Evolutionary conservation across 441 rosid genomes (phyloP), one percentile per base, ranked within the genome.

Genomic region (Aquilaria agallochum): DNA sequence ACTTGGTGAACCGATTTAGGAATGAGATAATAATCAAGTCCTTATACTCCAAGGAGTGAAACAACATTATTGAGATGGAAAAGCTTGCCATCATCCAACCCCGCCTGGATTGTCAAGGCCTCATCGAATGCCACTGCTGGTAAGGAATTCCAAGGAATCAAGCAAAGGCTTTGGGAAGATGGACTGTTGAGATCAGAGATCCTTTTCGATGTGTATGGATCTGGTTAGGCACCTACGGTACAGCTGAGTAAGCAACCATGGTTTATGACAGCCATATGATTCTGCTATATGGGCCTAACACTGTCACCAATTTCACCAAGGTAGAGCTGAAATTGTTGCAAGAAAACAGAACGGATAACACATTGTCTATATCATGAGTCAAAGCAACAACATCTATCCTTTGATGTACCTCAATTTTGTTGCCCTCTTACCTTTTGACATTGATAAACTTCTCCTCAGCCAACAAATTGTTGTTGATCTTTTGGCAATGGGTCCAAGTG

Each of bases 161-260:
- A 84, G 1, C 77, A 20, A 62, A 56, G 78, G 42, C 79, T 79
- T 1, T 79, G 80, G 77, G 87, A 1, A 53, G 76, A 8, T 79
- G 80, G 78, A 82, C 79, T 1, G 87, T 84, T 2, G 83, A 79
- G 77, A 79, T 77, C 57, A 74, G 83, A 32, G 87, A 77, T 65
- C 82, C 84, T 30, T 53, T 1, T 44, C 45, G 59, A 2, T 36
- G 71, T 9, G 69, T 74, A 63, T 63, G 79, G 47, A 55, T 76
- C 6, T 82, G 87, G 84, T 77, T 82, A 0, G 87, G 87, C 13
- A 79, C 78, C 6, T 82, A 67, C 27, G 71, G 76, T 40, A 75
- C 82, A 0, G 67, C 84, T 2, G 80, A 79, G 57, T 80, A 82
- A 58, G 82, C 84, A 11, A 78, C 82, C 7, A 58, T 56, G 2